Evolutionary conservation across 805 yeast species (phyloP), one percentile per base, ranked within the genome.

Genomic region (Candida pseudofarinosa): DNA sequence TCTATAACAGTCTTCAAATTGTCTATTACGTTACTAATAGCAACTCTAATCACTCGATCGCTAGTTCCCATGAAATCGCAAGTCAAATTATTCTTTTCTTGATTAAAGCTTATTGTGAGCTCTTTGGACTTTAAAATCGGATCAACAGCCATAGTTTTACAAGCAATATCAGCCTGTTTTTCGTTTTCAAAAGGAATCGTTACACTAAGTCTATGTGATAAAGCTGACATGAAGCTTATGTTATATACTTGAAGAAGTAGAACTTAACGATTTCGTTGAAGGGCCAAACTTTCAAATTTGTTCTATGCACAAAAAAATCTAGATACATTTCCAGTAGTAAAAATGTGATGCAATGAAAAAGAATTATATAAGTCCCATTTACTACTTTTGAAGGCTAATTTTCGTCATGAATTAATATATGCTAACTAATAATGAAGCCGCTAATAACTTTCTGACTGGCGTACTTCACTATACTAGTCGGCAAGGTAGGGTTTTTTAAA

Each of bases 11-110:
- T 81, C 54, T 83, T 83, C 43, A 88, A 60, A 48, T 82, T 83
- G 56, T 88, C 96, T 42, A 90, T 69, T 14, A 85, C 76, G 49
- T 83, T 84, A 61, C 88, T 88, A 15, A 85, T 87, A 6, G 95
- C 95, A 4, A 88, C 95, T 47, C 97, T 69, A 40, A 89, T 74
- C 4, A 81, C 81, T 35, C 96, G 68, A 50, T 85, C 95, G 39
- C 86, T 81, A 0, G 71, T 69, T 1, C 88, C 88, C 5, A 66
- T 59, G 50, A 87, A 85, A 1, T 53, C 48, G 20, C 81, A 75
- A 2, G 58, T 45, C 33, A 88, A 65, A 0, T 46, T 47, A 15
- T 50, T 54, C 1, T 59, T 74, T 3, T 65, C 56, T 0, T 64
- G 56, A 4, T 55, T 36, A 47, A 80, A 80, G 1, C 50, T 51